A percentile compares a stretch with the other conserved stretches of the same genome.
Conservation (phyloP, 2,329 filamentous ascomycete genomes). For the Xenoacremonium recifei region DNA sequence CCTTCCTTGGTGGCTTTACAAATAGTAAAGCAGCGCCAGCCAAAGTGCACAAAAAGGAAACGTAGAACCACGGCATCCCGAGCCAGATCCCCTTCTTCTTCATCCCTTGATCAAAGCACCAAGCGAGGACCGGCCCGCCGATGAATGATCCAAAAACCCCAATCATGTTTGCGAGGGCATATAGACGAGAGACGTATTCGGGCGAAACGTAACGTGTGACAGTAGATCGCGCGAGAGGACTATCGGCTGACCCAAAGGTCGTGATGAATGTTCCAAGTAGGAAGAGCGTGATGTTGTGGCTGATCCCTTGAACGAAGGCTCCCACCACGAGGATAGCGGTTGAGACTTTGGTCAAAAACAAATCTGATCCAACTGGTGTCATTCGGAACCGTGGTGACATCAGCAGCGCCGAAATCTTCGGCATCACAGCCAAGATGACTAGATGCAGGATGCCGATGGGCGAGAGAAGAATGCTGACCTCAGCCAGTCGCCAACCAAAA, state of each 20-base stretch:
- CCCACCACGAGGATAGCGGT: conserved; percentile 31
- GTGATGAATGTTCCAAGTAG: conserved; percentile 36
- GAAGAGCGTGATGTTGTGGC: conserved; percentile 32
- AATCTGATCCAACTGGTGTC: conserved; percentile 36
- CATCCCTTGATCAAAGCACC: conserved; percentile 37
- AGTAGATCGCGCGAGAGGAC: conserved; percentile 38
- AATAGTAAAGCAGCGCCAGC: conserved; percentile 30
- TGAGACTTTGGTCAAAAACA: conserved; percentile 34
- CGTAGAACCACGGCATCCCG: conserved; percentile 41
- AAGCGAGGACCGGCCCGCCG: conserved; percentile 39
- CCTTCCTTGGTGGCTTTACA: conserved; percentile 32
- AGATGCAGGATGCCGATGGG: conserved; percentile 40
- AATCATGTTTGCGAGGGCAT: conserved; percentile 39
- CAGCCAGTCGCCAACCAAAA: conserved; percentile 42
- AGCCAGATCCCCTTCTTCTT: conserved; percentile 34
- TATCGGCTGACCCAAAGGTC: conserved; percentile 37
- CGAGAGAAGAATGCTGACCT: conserved; percentile 41
- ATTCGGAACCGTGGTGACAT: conserved; percentile 31
- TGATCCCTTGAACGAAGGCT: conserved; percentile 33
- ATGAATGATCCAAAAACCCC: conserved; percentile 39
- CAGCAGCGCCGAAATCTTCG: conserved; percentile 32
- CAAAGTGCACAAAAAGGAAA: conserved; percentile 28
- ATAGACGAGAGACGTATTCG: conserved; percentile 38
- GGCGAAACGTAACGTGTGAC: conserved; percentile 37
- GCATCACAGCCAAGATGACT: conserved; percentile 34